Evolutionary conservation across 306 rosid species (phyloP), one percentile per base, ranked within the genome.

Genomic region (Vachellia collinsii): DNA sequence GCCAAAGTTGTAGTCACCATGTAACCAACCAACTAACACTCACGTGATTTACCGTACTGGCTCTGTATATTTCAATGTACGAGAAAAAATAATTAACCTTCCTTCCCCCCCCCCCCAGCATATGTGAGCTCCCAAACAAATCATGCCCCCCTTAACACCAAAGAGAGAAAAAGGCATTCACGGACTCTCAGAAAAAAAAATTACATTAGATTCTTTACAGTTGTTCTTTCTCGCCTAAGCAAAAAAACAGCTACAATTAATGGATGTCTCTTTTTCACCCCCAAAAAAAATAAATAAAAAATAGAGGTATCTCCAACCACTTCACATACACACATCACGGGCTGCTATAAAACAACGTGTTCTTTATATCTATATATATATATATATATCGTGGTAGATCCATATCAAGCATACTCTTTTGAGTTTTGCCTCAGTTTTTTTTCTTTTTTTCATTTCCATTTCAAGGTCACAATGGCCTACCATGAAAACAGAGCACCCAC

Each of bases 261-360:
- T 85, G 17, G 76, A 41, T 11, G 53, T 37, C 42, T 82, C 48
- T 80, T 10, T 43, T 43, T 43, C 47, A 43, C 12, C 47, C 47
- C 44, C 0, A 0, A 9, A 9, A 43, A 8, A 29, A 29, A 29
- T 29, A 43, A 43, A 8, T 0, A 43, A 43, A 43, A 8, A 43
- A 43, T 43, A 43, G 0, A 10, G 19, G 53, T 25, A 25, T 80
- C 48, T 80, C 78, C 58, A 19, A 61, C 22, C 5, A 74, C 78
- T 78, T 67, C 77, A 66, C 80, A 76, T 42, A 76, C 77, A 76
- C 65, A 80, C 86, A 37, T 91, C 96, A 91, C 96, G 91, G 90
- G 86, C 76, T 58, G 79, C 92, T 86, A 82, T 8, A 82, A 81
- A 84, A 84, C 91, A 88, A 85, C 73, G 81, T 84, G 78, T 38